Base-by-base conservation (phyloP, 495 filamentous ascomycete species). In the Aspergillus ellipticus region DNA sequence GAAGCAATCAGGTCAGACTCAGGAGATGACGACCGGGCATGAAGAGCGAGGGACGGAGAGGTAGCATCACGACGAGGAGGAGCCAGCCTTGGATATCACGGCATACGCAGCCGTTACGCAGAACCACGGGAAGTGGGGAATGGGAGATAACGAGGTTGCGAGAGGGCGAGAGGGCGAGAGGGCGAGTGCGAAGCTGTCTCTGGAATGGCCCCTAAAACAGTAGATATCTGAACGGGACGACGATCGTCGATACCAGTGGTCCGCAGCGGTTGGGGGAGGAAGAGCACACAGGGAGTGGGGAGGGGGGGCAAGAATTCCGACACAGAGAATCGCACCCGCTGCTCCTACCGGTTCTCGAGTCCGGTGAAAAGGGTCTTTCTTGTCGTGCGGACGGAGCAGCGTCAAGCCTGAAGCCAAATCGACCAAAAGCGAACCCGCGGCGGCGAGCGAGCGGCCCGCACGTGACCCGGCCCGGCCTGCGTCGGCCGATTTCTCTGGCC, bases 71-170 rank as follows among this genome's bases (percentile, higher is more conserved):
- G 68, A 66, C 59, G 69, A 72, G 65, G 66, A 70, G 63, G 69
- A 76, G 74, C 74, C 74, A 76, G 74, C 66, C 70, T 76, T 74
- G 62, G 57, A 54, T n/a, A n/a, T 55, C 53, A 63, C 72, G 72
- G 74, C 72, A 68, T 70, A 71, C 70, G 69, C 68, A 64, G 71
- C 70, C 70, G 71, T 62, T 61, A 54, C 63, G 70, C 66, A 69
- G 42, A 50, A 45, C 2, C 20, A 7, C 45, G 11, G 24, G 26
- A 39, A 28, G 47, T 13, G 15, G 19, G 42, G 37, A 51, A 42
- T 45, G 33, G 22, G 42, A 53, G 21, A 10, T 22, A 22, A 26
- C 9, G 26, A 20, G 21, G 11, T 24, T 7, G 5, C 10, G 26
- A 37, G 39, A 26, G 24, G 24, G 4, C 24, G 24, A 28, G 24